Percentiles rank a stretch among this genome's conserved stretches.
phyloP scores from a whole-genome alignment of 2,329 filamentous ascomycete genomes.

The Calonectria pseudoreteaudii region DNA sequence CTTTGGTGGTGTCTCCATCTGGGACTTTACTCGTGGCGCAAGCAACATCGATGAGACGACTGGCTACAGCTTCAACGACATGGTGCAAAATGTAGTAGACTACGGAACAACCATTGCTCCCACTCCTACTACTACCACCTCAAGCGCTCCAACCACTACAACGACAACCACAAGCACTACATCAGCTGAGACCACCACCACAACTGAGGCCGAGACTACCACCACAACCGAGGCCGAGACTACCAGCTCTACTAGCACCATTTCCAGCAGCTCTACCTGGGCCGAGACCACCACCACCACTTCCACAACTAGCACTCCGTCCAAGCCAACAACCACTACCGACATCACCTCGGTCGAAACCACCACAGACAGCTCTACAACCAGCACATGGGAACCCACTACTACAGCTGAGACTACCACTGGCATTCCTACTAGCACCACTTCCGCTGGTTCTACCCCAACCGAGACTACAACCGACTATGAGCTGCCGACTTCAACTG shows the following conservation, averaged over 20 bases:
- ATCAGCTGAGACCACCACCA: background rate
- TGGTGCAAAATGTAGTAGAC: slow-evolving; percentile 51
- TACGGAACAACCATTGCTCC: slow-evolving; percentile 42
- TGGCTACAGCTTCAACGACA: slow-evolving; percentile 52
- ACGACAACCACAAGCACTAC: background rate
- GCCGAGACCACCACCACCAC: background rate
- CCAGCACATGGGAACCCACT: background rate
- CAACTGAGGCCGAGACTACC: slow-evolving; percentile 31
- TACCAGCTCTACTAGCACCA: slow-evolving; percentile 3
- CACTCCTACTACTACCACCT: background rate
- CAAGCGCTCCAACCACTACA: background rate
- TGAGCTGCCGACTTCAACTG: background rate
- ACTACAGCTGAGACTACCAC: too few relatives aligned
- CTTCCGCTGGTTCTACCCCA: background rate
- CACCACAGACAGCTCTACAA: background rate
- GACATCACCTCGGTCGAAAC: background rate
- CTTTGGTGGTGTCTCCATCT: slow-evolving; percentile 61
- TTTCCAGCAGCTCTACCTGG: background rate
- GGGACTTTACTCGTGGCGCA: slow-evolving; percentile 54
- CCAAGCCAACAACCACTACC: background rate
- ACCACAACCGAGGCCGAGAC: slow-evolving; percentile 11
- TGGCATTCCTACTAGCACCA: background rate
- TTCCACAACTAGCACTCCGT: background rate
- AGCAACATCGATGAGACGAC: slow-evolving; percentile 40
- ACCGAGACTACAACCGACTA: background rate